These are phyloP conservation scores for Boechera retrofracta DNA, from an alignment of 345 rosid genomes.

Conservation along the genomic window DNA sequence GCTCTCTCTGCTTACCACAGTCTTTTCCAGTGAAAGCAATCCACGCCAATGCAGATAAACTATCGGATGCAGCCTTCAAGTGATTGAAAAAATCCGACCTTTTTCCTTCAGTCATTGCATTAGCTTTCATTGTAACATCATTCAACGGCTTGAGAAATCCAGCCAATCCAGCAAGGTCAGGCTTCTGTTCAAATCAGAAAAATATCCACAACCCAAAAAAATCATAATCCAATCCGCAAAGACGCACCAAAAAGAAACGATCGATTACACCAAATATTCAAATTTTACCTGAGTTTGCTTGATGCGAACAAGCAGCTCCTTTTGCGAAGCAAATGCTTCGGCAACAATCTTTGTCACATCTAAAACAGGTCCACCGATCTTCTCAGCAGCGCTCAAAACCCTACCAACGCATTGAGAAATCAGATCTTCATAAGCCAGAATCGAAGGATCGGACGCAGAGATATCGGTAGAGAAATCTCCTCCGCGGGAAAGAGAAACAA, in stretches of 20 bases:
- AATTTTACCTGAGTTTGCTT: slow-evolving; percentile 70
- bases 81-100: slow-evolving; percentile 92
- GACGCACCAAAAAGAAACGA: slow-evolving; percentile 9
- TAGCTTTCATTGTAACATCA: slow-evolving; percentile 77
- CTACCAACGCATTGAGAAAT: slow-evolving; percentile 59
- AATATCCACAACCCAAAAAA: background rate
- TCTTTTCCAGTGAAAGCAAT: slow-evolving; percentile 92
- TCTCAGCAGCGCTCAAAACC: slow-evolving; percentile 73
- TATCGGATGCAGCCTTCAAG: slow-evolving; percentile 77
- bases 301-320: slow-evolving; percentile 68
- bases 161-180: slow-evolving; percentile 69
- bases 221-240: slow-evolving; percentile 31
- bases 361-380: slow-evolving; percentile 87
- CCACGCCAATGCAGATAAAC: slow-evolving; percentile 91
- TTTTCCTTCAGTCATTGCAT: slow-evolving; percentile 77
- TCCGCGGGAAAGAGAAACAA: slow-evolving; percentile 40
- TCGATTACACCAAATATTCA: background rate
- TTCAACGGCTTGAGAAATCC: slow-evolving; percentile 87
- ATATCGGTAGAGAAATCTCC: slow-evolving; percentile 41
- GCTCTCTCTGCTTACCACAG: slow-evolving; percentile 63
- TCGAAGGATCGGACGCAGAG: slow-evolving; percentile 67
- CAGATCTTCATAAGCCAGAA: slow-evolving; percentile 78
- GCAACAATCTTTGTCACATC: slow-evolving; percentile 68
- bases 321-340: slow-evolving; percentile 69
- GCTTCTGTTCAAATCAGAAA: slow-evolving; percentile 59